These are phyloP conservation scores for Lichtheimia ramosa DNA, from an alignment of 371 early-diverging fungal species.

Conservation along the genomic window DNA sequence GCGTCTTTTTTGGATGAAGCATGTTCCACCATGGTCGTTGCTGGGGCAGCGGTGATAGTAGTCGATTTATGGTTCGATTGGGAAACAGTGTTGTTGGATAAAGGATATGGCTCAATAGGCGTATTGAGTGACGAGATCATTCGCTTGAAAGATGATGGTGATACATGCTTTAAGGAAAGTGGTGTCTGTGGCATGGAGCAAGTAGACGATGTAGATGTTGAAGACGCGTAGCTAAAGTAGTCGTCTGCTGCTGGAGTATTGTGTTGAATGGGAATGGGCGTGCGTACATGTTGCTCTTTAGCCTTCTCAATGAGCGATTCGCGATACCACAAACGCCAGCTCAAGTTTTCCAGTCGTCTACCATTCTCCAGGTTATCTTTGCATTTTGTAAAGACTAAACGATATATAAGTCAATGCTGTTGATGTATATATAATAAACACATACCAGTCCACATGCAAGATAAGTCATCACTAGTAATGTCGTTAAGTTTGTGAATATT, in stretches of 20 bases:
- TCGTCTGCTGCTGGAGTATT: constrained; percentile 1
- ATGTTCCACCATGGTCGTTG: too few relatives aligned
- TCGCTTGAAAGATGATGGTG: constrained; percentile 36
- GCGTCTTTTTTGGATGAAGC: not conserved
- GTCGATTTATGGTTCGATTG: not conserved
- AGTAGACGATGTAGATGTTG: not conserved
- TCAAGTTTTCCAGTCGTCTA: constrained; percentile 45
- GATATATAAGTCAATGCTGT: not conserved
- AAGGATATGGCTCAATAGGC: constrained; percentile 3
- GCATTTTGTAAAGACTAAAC: constrained; percentile 38
- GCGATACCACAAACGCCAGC: constrained; percentile 36
- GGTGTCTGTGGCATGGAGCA: constrained; percentile 12
- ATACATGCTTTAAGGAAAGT: constrained; percentile 22
- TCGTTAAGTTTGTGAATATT: constrained; percentile 38
- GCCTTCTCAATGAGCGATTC: constrained; percentile 13
- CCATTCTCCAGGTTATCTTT: constrained; percentile 49
- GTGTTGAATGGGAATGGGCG: constrained; percentile 10
- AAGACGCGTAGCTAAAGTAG: constrained; percentile 7
- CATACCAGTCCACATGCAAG: constrained; percentile 52
- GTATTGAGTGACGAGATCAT: constrained; percentile 27
- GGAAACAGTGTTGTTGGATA: not conserved
- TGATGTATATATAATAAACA: not conserved
- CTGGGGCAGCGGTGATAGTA: too few relatives aligned
- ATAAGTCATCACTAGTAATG: constrained; percentile 39
- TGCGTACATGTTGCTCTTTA: constrained; percentile 7